Evolutionary conservation across 768 basidiomycete genomes (phyloP), one percentile per base, ranked within the genome.

Genomic region (Asterophora lycoperdoides): DNA sequence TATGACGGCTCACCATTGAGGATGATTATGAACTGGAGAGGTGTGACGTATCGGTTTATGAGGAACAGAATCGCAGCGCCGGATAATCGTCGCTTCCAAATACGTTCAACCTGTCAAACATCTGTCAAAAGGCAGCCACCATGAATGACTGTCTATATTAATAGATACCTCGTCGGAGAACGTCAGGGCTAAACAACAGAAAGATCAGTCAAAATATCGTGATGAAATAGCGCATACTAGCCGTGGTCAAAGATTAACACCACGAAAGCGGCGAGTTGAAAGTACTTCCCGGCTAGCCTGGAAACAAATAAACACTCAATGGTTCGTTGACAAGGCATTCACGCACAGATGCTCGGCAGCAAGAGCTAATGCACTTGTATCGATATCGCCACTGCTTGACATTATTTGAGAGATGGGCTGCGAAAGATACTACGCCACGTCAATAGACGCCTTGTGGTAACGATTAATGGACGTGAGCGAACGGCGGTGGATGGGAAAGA

Each of bases 31-130:
- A 64, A 65, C 33, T 64, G 59, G 0, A 64, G 32, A 2, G 61
- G 61, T 11, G 62, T 64, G 23, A 56, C 41, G 51, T 66, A 67
- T 14, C 66, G 59, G 45, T 64, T 66, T 17, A 67, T 44, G 5
- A 65, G 43, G 52, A 65, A 67, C n/a, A 67, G 52, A n/a, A 64
- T 33, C 0, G 60, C 55, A 3, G 54, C 63, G 2, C 57, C 58
- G 8, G 60, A 60, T 6, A 64, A 26, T 41, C 49, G 60, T 32
- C 43, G 54, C 36, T 57, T 59, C 66, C 66, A 67, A 7, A 67
- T 59, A 6, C 63, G 52, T 13, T 64, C 61, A 34, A 64, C 60
- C 64, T 64, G 36, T 9, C 23, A 2, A 18, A 18, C 1, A n/a
- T 8, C 4, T 29, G 9, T 8, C 10, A 29, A 11, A 23, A 14